Evolutionary conservation across 2,329 filamentous ascomycete species (phyloP), one percentile per base, ranked within the genome.

Genomic region (Colletotrichum lini): DNA sequence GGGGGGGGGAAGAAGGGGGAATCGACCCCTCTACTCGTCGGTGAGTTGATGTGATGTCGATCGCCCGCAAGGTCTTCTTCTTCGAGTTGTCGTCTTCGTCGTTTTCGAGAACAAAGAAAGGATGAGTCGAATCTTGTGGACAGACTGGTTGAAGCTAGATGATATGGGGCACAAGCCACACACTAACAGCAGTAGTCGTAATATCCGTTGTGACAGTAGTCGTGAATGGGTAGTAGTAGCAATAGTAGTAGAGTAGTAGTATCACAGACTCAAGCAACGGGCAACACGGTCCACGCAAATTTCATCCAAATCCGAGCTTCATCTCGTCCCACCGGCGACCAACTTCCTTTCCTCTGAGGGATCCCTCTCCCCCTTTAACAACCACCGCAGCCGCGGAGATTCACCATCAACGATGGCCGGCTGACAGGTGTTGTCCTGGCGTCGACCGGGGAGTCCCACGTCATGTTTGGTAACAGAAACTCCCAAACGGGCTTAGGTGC

Each of bases 391-490:
- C 76, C 77, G 77, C 77, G 77, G 77, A 78, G 77, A 79, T 77
- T 62, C 70, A 61, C 45, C 62, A 65, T 74, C 66, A 63, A 67
- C 68, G 49, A 72, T 72, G 45, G 59, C 54, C 54, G 56, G 61
- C 57, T 68, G 45, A 69, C 15, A 44, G 38, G 26, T 26, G 47
- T 45, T 45, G 62, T 63, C 67, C 35, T 58, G 61, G 54, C 61
- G 49, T 52, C 62, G 52, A 54, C 50, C 26, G 30, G 66, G 54
- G 54, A 49, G 65, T 26, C 21, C 38, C 40, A 69, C 73, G 69
- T 76, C 67, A 73, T 73, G 73, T 76, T 78, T 75, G 73, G 74
- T 77, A 78, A 77, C 65, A 78, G 73, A 76, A 77, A 77, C 70
- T 70, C 74, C 50, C 53, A 66, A 74, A 65, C 7, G 8, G 74